A percentile compares a stretch with the other conserved stretches of the same genome.
These are phyloP conservation scores for Aspergillus sp. DNA, from an alignment of 2,329 filamentous ascomycete genomes.

Conservation along the genomic window DNA sequence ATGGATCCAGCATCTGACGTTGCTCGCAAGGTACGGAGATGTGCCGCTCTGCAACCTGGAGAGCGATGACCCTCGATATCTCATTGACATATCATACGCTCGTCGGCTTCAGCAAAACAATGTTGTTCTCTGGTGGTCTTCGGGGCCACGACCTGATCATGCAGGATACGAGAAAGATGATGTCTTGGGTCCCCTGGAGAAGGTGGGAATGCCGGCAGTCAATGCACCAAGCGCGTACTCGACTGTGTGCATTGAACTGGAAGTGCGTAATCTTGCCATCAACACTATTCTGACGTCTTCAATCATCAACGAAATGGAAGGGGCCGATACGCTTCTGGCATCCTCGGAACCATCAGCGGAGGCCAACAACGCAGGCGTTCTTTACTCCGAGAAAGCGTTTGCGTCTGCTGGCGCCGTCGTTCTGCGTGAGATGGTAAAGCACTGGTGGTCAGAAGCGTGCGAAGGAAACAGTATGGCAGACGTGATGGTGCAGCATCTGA, in stretches of 20 bases:
- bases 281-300: constrained; percentile 97
- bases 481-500: constrained; percentile 91
- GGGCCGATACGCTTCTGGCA: constrained; percentile 78
- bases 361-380: constrained; percentile 53
- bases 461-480: constrained; percentile 89
- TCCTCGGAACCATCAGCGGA: constrained; percentile 57
- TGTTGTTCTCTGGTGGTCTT: constrained; percentile 95
- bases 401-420: constrained; percentile 85
- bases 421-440: constrained; percentile 93
- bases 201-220: constrained; percentile 80
- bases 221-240: constrained; percentile 92
- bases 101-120: constrained; percentile 81
- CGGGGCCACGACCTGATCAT: constrained; percentile 78
- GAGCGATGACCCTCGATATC: constrained; percentile 81
- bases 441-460: constrained; percentile 95
- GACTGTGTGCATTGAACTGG: constrained; percentile 91
- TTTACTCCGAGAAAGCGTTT: constrained; percentile 83
- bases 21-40: constrained; percentile 83
- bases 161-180: constrained; percentile 93
- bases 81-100: constrained; percentile 94
- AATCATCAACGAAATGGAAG: constrained; percentile 91
- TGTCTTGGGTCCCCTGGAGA: constrained; percentile 70
- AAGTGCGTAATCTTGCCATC: constrained; percentile 88
- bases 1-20: constrained; percentile 82
- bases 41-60: constrained; percentile 93